Percentiles rank a stretch among this genome's conserved stretches.
Conservation (phyloP, 2,329 filamentous ascomycete species). For the Claviceps cyperi region DNA sequence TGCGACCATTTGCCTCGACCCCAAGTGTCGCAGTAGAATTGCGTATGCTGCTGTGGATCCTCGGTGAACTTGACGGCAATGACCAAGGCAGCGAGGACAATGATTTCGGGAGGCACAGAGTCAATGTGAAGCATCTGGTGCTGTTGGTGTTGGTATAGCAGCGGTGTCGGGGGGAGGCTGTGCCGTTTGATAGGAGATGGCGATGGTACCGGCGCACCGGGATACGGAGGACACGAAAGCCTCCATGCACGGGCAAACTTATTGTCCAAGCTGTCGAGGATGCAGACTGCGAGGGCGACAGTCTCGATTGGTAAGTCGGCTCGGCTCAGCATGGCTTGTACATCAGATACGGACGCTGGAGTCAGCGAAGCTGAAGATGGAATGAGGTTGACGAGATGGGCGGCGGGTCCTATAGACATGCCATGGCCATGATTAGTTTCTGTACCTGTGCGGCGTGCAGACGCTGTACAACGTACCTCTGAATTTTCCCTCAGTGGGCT, state of each 20-base stretch:
- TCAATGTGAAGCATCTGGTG: slow-evolving; percentile 48
- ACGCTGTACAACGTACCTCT: slow-evolving; percentile 19
- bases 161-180: slow-evolving; percentile 29
- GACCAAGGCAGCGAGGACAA: slow-evolving; percentile 46
- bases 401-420: slow-evolving; percentile 39
- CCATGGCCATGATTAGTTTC: neutral
- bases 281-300: slow-evolving; percentile 49
- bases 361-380: slow-evolving; percentile 47
- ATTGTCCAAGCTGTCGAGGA: slow-evolving; percentile 49
- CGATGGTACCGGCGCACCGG: slow-evolving; percentile 10
- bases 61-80: slow-evolving; percentile 53
- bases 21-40: slow-evolving; percentile 39
- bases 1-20: slow-evolving; percentile 41
- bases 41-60: slow-evolving; percentile 39
- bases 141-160: slow-evolving; percentile 19
- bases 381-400: slow-evolving; percentile 52
- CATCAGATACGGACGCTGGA: slow-evolving; percentile 40
- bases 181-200: slow-evolving; percentile 26
- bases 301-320: slow-evolving; percentile 45
- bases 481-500: slow-evolving; percentile 24
- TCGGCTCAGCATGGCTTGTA: slow-evolving; percentile 46
- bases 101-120: slow-evolving; percentile 45
- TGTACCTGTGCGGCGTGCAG: neutral
- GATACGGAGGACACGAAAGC: slow-evolving; percentile 37
- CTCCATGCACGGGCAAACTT: slow-evolving; percentile 51